phyloP scores from a whole-genome alignment of 768 basidiomycete genomes.

The Hygrophorus pudorinus region DNA sequence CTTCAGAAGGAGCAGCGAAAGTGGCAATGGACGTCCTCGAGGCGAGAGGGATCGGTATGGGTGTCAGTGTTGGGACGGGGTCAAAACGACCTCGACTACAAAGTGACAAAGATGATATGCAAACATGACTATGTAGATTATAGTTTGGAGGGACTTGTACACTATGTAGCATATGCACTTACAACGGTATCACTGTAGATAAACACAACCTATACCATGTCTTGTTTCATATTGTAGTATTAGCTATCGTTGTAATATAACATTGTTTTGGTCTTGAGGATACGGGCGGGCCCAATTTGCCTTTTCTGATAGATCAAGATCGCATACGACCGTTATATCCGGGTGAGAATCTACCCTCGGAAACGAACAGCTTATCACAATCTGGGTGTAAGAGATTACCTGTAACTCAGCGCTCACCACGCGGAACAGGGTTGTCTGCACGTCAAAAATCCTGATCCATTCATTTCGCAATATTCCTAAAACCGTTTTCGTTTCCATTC shows the following conservation, averaged over 20 bases:
- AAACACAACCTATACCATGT: slow-evolving; percentile 11
- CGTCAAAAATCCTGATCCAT: too few species aligned
- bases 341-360: too few species aligned
- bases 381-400: too few species aligned
- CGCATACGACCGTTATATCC: too few species aligned
- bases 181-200: slow-evolving; percentile 9
- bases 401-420: too few species aligned
- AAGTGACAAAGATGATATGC: slow-evolving; percentile 39
- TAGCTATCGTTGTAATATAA: slow-evolving; percentile 8
- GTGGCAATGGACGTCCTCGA: slow-evolving; percentile 78
- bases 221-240: slow-evolving; percentile 12
- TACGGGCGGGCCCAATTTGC: too few species aligned
- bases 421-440: too few species aligned
- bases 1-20: slow-evolving; percentile 58
- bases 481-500: slow-evolving; percentile 6
- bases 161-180: slow-evolving; percentile 8
- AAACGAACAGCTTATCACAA: too few species aligned
- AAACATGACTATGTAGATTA: slow-evolving; percentile 16
- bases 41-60: slow-evolving; percentile 61
- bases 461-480: neutral
- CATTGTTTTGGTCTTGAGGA: slow-evolving; percentile 1
- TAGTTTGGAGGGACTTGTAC: slow-evolving; percentile 11
- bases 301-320: too few species aligned
- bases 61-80: slow-evolving; percentile 17
- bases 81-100: slow-evolving; percentile 40